phyloP scores from a whole-genome alignment of 805 yeast genomes.

The Vanderwaltozyma verrucispora region DNA sequence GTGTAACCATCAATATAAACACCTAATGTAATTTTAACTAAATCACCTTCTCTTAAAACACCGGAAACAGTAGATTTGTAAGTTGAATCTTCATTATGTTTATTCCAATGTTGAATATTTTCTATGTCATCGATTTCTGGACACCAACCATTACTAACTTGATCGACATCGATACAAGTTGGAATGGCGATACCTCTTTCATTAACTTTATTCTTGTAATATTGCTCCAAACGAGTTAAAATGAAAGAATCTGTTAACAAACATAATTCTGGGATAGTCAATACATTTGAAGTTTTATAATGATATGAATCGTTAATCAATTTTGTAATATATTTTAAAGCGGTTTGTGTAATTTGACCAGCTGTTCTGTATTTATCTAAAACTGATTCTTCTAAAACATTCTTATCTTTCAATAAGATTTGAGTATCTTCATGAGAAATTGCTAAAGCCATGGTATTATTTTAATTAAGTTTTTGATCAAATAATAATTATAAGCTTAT shows the following conservation, averaged over 20 bases:
- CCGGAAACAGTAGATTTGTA: conserved; percentile 19
- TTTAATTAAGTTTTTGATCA: not conserved
- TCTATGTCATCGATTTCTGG: conserved; percentile 68
- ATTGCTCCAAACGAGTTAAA: conserved; percentile 44
- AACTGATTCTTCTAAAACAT: conserved; percentile 49
- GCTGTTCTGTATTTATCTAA: conserved; percentile 80
- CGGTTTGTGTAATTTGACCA: conserved; percentile 81
- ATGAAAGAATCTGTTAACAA: conserved; percentile 71
- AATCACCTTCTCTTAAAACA: conserved; percentile 55
- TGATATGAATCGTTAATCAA: conserved; percentile 72
- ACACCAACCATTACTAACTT: conserved; percentile 65
- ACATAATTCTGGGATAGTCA: conserved; percentile 63
- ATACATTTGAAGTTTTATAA: conserved; percentile 28
- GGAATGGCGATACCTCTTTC: conserved; percentile 94
- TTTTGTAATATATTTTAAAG: conserved; percentile 52
- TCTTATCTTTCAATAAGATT: conserved; percentile 59
- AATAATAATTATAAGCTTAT: too few species aligned
- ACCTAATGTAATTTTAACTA: conserved; percentile 76
- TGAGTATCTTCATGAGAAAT: conserved; percentile 67
- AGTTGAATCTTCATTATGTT: conserved; percentile 10
- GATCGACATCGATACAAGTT: conserved; percentile 78
- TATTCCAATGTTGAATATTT: conserved; percentile 27
- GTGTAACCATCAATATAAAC: conserved; percentile 95
- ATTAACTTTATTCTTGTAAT: conserved; percentile 50
- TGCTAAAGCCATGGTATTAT: conserved; percentile 52